Conservation (phyloP, 1,139 yeast species). For the Groenewaldozyma sp. region DNA sequence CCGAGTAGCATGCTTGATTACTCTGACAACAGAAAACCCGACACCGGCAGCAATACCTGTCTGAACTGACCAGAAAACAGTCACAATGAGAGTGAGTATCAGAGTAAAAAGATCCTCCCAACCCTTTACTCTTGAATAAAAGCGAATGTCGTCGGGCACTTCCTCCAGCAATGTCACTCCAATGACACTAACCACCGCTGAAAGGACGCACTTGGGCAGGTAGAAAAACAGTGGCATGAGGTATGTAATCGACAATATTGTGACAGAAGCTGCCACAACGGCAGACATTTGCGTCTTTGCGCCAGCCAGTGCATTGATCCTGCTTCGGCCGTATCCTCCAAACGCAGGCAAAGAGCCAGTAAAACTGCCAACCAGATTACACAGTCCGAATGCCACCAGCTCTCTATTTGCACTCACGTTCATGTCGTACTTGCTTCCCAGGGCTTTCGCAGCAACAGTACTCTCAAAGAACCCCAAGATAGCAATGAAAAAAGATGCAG, state of each 20-base stretch:
- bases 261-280: slow-evolving; percentile 63
- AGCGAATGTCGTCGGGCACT: slow-evolving; percentile 69
- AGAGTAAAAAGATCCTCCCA: slow-evolving; percentile 71
- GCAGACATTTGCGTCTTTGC: slow-evolving; percentile 84
- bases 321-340: slow-evolving; percentile 95
- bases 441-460: slow-evolving; percentile 75
- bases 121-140: slow-evolving; percentile 68
- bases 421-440: slow-evolving; percentile 28
- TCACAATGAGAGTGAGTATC: slow-evolving; percentile 58
- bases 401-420: slow-evolving; percentile 41
- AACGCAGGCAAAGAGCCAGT: slow-evolving; percentile 85
- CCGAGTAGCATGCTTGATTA: slow-evolving; percentile 74
- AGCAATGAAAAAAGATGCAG: slow-evolving; percentile 57
- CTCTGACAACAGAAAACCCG: slow-evolving; percentile 66
- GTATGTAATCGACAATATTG: slow-evolving; percentile 55
- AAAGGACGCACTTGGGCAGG: slow-evolving; percentile 72
- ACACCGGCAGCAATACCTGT: slow-evolving; percentile 85
- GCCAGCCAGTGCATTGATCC: slow-evolving; percentile 76
- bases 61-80: slow-evolving; percentile 77
- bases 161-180: slow-evolving; percentile 78
- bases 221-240: slow-evolving; percentile 58
- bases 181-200: slow-evolving; percentile 72
- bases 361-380: slow-evolving; percentile 56
- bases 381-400: slow-evolving; percentile 69
- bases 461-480: slow-evolving; percentile 89